Evolutionary conservation across 768 basidiomycete genomes (phyloP).

Genomic region (Gelatoporia subvermispora): DNA sequence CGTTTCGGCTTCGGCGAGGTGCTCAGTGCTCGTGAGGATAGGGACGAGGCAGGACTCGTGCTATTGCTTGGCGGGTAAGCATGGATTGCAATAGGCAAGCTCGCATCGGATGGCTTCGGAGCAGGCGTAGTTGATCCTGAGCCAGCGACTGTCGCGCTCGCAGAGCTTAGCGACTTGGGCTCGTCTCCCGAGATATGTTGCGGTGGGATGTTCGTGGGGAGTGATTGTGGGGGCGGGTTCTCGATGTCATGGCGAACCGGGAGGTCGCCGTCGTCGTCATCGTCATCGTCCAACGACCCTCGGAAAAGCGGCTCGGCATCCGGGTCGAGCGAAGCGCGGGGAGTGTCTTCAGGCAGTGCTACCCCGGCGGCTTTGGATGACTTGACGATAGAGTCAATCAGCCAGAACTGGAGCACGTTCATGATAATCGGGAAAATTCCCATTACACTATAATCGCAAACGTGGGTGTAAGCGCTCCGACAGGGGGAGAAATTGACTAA

Average conservation of each 20-base stretch:
- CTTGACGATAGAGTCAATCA: constrained; percentile 92
- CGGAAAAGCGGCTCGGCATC: constrained; percentile 64
- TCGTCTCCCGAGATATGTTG: constrained; percentile 28
- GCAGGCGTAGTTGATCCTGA: constrained; percentile 21
- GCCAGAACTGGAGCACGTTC: constrained; percentile 91
- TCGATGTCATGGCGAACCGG: constrained; percentile 39
- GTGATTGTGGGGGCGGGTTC: constrained; percentile 32
- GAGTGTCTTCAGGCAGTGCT: constrained; percentile 35
- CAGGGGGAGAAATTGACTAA: neutral
- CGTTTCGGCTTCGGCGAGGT: neutral
- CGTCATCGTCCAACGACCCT: constrained; percentile 47
- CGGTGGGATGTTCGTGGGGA: constrained; percentile 24
- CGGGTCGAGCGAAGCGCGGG: constrained; percentile 32
- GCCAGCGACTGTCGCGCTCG: constrained; percentile 26
- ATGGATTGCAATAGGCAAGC: constrained; percentile 32
- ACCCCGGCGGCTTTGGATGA: constrained; percentile 34
- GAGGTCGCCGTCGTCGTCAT: constrained; percentile 30
- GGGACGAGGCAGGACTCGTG: neutral
- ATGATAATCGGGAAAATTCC: constrained; percentile 85
- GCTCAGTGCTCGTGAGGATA: neutral
- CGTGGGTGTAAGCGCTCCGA: neutral
- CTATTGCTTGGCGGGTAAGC: constrained; percentile 55
- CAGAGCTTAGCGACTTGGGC: constrained; percentile 35
- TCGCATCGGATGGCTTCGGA: constrained; percentile 18
- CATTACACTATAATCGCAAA: constrained; percentile 58